phyloP scores from a whole-genome alignment of 1,139 yeast species.

The Debaryomyces fabryi region DNA sequence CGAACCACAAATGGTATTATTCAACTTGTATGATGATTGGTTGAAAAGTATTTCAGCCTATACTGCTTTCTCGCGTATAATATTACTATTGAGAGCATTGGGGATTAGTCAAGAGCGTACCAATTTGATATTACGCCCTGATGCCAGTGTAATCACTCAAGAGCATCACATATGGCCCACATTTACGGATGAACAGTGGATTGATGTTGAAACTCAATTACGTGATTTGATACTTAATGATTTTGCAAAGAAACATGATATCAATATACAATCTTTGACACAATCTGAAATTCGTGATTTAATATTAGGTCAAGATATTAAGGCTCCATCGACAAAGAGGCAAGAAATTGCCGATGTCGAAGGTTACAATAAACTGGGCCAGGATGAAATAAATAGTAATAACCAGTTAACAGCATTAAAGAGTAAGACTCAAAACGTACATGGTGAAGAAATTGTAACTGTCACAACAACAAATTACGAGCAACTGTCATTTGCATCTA shows the following conservation, averaged over 20 bases:
- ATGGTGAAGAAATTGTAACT: conserved; percentile 94
- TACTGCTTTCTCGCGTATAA: conserved; percentile 90
- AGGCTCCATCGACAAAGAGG: conserved; percentile 84
- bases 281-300: conserved; percentile 93
- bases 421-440: conserved; percentile 84
- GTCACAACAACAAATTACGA: conserved; percentile 92
- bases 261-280: conserved; percentile 83
- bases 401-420: conserved; percentile 74
- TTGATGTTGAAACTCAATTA: conserved; percentile 80
- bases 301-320: conserved; percentile 90
- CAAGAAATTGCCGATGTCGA: conserved; percentile 80
- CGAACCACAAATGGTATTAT: conserved; percentile 90
- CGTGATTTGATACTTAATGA: conserved; percentile 87
- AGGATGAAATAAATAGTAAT: conserved; percentile 33
- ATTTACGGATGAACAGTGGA: conserved; percentile 87
- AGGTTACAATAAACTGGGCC: conserved; percentile 63
- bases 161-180: conserved; percentile 95
- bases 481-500: conserved; percentile 79
- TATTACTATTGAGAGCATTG: conserved; percentile 77
- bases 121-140: conserved; percentile 75
- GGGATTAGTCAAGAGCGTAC: conserved; percentile 79
- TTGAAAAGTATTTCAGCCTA: conserved; percentile 76
- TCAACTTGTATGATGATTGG: conserved; percentile 96
- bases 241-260: conserved; percentile 82
- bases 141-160: conserved; percentile 65